Percentiles rank a stretch among this genome's conserved stretches.
phyloP scores from a whole-genome alignment of 441 rosid species.

The Syzygium malaccense region DNA sequence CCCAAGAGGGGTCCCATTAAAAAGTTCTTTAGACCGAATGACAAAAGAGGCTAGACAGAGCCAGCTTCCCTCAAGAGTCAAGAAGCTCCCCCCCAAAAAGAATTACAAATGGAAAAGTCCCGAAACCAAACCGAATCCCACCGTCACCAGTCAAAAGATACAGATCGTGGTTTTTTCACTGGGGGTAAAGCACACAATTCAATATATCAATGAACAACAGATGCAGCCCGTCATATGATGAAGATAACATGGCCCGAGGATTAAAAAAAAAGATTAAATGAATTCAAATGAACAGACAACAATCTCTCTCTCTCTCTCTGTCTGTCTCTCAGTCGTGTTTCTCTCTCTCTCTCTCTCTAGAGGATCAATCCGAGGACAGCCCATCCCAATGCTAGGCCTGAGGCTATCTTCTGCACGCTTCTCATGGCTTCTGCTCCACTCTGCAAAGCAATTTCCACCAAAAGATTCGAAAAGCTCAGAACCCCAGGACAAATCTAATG shows the following conservation, averaged over 20 bases:
- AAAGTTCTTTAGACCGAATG: not conserved
- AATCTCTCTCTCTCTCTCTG: not conserved
- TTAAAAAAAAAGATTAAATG: not conserved
- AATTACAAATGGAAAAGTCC: not conserved
- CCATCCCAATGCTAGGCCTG: conserved; percentile 46
- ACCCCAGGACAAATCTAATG: not conserved
- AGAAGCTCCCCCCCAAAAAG: not conserved
- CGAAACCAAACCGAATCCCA: not conserved
- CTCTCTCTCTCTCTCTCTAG: conserved; percentile 12
- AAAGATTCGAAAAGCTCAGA: not conserved
- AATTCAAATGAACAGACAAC: not conserved
- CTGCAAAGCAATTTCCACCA: conserved; percentile 22
- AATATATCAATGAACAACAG: not conserved
- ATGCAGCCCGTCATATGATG: not conserved
- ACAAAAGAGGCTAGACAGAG: not conserved
- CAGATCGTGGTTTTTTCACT: not conserved
- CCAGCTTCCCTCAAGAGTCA: not conserved
- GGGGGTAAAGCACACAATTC: not conserved
- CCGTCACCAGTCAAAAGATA: not conserved
- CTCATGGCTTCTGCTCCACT: conserved; percentile 36
- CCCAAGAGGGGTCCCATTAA: not conserved
- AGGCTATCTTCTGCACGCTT: conserved; percentile 26
- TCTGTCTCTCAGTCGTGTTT: not conserved
- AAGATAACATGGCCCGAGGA: not conserved
- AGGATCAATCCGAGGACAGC: conserved; percentile 28